Evolutionary conservation across 768 basidiomycete genomes (phyloP), one percentile per base, ranked within the genome.

Genomic region (Rubroboletus satanas): DNA sequence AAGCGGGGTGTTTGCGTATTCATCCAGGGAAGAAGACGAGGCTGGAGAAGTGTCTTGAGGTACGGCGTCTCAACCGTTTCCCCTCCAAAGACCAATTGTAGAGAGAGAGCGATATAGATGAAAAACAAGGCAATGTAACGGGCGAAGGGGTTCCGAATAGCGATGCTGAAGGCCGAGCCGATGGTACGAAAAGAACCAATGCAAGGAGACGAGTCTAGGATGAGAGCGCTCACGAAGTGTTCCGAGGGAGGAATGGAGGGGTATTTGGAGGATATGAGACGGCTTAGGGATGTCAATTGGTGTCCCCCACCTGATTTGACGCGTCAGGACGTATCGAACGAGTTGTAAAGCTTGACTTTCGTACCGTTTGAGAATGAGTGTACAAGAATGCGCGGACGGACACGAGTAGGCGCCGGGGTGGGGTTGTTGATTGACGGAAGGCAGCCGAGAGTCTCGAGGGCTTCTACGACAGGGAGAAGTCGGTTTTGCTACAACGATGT

Each of bases 21-120:
- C 60, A 62, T 68, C 72, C 74, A 73, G 1, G 71, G 71, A 5
- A 75, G 53, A 28, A 75, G 37, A 8, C 21, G 47, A 2, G 71
- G 66, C 7, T 61, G 51, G 18, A 65, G 54, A 23, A 69, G 61
- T 5, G 31, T 21, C 31, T 46, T 61, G 44, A 55, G 14, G 43
- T 49, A 57, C 36, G 26, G 54, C 23, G 45, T 44, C 11, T 28
- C 7, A 39, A 46, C n/a, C 2, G 55, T 53, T 26, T 69, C 56
- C 5, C 51, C 38, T 17, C 67, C 67, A 18, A 70, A 64, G 9
- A 58, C 11, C 15, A 21, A 14, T 21, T 56, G 52, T 1, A 58
- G 17, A 33, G 17, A 33, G n/a, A 64, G 49, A 18, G 45, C 1
- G 18, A 59, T 4, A 35, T 49, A 68, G 8, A 69, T 35, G 38